Base-by-base conservation (phyloP, 306 rosid species). In the Macrotyloma uniflorum region DNA sequence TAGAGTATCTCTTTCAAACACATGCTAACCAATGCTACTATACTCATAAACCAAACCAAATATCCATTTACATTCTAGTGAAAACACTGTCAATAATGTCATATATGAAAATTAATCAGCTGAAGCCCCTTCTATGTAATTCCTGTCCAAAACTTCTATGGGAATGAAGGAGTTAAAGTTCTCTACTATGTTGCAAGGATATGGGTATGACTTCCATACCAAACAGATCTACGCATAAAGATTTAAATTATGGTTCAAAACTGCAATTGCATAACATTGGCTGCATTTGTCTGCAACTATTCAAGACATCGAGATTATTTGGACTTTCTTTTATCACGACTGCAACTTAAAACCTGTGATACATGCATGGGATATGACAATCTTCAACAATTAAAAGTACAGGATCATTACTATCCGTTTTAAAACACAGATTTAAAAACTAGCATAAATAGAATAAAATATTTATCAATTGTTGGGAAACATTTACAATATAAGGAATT, bases 1-100 rank as follows among this genome's bases (percentile, higher is more conserved):
- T 54, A 50, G 74, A 66, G 35, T 72, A 67, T 23, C 81, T 59
- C 53, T 50, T 69, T 63, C 65, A 54, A 72, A 71, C 67, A 38
- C 35, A 74, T 61, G 64, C 71, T 38, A 80, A 26, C 75, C 62
- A 35, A 35, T n/a, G 49, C 35, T 67, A 42, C 47, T 58, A 76
- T 51, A 26, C 82, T 5, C 78, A 63, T 30, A 62, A 23, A 57
- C 45, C 76, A 61, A 67, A 46, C 20, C 23, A 68, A 43, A 76
- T 43, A 72, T 64, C 18, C 73, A 32, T 24, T 22, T 47, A 58
- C 63, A 70, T 69, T 62, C 77, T 15, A 45, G 36, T 53, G 54
- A 18, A 28, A 77, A n/a, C 71, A 70, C 14, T 8, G 6, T 30
- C 62, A 72, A 70, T 22, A 36, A 69, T 32, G 26, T 40, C 59